These are phyloP conservation scores for Sungouiella thailandica DNA, from an alignment of 805 yeast species.

Conservation along the genomic window DNA sequence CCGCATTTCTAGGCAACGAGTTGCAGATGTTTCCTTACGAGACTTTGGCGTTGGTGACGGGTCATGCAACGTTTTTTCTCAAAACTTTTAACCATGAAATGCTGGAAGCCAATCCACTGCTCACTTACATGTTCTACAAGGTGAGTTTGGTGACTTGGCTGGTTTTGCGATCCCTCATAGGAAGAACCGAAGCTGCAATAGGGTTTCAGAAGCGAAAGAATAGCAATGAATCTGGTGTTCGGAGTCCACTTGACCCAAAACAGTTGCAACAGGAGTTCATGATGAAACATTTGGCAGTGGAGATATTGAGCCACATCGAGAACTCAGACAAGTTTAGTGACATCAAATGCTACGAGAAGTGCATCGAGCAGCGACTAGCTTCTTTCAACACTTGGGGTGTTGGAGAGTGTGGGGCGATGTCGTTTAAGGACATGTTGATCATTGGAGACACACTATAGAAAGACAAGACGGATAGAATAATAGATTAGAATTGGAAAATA, in stretches of 20 bases:
- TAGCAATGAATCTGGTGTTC: not conserved
- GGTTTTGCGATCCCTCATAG: not conserved
- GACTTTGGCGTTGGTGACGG: not conserved
- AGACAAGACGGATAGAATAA: no score
- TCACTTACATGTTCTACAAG: conserved; percentile 1
- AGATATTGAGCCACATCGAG: not conserved
- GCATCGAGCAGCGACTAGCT: not conserved
- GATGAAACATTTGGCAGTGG: conserved; percentile 1
- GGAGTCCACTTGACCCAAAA: not conserved
- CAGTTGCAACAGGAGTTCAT: not conserved
- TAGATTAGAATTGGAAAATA: no score
- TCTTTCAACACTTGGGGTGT: conserved; percentile 1
- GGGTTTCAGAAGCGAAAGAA: not conserved
- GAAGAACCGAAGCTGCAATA: not conserved
- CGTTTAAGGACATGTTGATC: conserved; percentile 1
- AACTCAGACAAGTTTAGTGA: not conserved
- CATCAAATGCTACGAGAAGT: not conserved
- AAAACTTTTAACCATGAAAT: not conserved
- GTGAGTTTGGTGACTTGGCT: conserved; percentile 1
- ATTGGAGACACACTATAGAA: no score
- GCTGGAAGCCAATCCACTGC: conserved; percentile 1
- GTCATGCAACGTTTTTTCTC: not conserved
- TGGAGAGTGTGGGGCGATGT: conserved; percentile 1
- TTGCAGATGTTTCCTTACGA: not conserved
- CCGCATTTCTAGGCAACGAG: conserved; percentile 1